Conservation (phyloP, 257 asterid species). For the Solanum pinnatisectum region DNA sequence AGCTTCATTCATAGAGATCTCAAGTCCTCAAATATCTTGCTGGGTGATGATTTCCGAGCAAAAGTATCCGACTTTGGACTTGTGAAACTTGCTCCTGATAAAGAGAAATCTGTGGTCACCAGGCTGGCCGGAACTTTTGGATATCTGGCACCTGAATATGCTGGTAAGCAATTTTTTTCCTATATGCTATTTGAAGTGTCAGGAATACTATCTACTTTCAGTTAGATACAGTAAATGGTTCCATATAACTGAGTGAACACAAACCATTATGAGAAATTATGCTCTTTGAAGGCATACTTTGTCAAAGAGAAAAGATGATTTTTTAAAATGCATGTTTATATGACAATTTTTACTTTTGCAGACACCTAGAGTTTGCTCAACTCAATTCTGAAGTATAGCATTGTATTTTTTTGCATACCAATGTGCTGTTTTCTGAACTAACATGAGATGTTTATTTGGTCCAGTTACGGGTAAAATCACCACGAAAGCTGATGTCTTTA, state of each 20-base stretch:
- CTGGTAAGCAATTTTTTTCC: conserved; percentile 33
- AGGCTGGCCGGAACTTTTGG: conserved; percentile 92
- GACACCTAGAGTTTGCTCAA: not conserved
- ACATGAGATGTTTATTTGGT: not conserved
- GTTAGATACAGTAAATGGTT: not conserved
- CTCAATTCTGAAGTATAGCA: not conserved
- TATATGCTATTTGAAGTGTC: not conserved
- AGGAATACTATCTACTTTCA: not conserved
- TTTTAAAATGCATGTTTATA: not conserved
- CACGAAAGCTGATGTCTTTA: conserved; percentile 77
- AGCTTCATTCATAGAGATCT: conserved; percentile 83
- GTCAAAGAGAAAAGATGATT: not conserved
- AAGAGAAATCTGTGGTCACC: conserved; percentile 66
- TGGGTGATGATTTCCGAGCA: conserved; percentile 77
- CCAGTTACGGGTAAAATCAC: conserved; percentile 89
- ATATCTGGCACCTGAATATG: conserved; percentile 89
- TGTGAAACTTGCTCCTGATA: conserved; percentile 86
- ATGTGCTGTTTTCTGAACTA: not conserved
- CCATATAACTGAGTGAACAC: not conserved
- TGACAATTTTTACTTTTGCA: not conserved
- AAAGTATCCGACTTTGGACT: conserved; percentile 85
- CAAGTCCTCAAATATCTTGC: conserved; percentile 71
- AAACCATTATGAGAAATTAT: not conserved
- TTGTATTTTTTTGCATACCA: not conserved
- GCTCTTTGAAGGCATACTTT: not conserved